These are phyloP conservation scores for Fusarium tanahbumbuense DNA, from an alignment of 2,329 filamentous ascomycete species.

Conservation along the genomic window DNA sequence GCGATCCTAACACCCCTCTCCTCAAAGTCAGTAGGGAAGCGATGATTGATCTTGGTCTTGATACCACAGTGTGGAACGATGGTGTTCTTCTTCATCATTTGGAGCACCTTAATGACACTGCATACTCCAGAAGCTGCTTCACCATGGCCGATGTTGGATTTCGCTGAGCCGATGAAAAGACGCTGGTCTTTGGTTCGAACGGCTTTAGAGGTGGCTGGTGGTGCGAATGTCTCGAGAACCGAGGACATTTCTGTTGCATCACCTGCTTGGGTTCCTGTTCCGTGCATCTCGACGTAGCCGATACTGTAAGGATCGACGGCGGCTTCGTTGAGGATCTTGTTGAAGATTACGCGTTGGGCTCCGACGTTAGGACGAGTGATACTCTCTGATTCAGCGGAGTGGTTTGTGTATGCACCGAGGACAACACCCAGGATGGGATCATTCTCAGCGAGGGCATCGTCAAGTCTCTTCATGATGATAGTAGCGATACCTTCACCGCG, in stretches of 20 bases:
- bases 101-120: slow-evolving; percentile 65
- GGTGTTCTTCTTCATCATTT: slow-evolving; percentile 60
- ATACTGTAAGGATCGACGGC: slow-evolving; percentile 81
- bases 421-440: slow-evolving; percentile 75
- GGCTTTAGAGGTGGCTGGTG: not conserved
- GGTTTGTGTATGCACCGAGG: slow-evolving; percentile 73
- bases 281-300: slow-evolving; percentile 91
- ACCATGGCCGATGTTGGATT: slow-evolving; percentile 74
- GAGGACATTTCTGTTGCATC: slow-evolving; percentile 86
- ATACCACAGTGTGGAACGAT: slow-evolving; percentile 67
- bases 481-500: slow-evolving; percentile 62
- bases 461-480: slow-evolving; percentile 62
- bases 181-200: slow-evolving; percentile 16
- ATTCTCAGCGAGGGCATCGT: slow-evolving; percentile 64
- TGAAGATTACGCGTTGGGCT: slow-evolving; percentile 71
- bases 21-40: slow-evolving; percentile 56
- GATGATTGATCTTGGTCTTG: slow-evolving; percentile 59
- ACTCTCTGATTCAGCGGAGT: slow-evolving; percentile 75
- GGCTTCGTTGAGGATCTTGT: slow-evolving; percentile 74
- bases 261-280: slow-evolving; percentile 83
- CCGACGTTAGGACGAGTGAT: slow-evolving; percentile 78
- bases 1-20: slow-evolving; percentile 63
- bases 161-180: slow-evolving; percentile 71
- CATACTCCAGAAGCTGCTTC: slow-evolving; percentile 69
- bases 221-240: slow-evolving; percentile 70